Conservation (phyloP, 768 basidiomycete genomes). For the Tephrocybe sp. region DNA sequence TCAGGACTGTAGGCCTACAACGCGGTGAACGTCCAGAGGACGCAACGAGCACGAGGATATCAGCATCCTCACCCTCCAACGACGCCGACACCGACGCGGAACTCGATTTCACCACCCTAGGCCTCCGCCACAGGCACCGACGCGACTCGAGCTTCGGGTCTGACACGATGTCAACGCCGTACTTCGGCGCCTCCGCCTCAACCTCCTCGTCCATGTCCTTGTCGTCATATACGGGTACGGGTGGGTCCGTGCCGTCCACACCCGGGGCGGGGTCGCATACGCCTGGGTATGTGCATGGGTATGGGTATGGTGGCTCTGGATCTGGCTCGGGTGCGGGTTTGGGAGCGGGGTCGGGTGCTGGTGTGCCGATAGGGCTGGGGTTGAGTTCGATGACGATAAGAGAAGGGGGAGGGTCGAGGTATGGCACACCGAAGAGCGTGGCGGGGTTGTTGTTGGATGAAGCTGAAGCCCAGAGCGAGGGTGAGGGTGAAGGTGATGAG, state of each 20-base stretch:
- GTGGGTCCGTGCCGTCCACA: conserved; percentile 33
- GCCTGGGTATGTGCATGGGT: conserved; percentile 12
- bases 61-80: no score
- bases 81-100: neutral
- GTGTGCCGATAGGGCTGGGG: conserved; percentile 30
- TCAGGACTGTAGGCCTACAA: conserved; percentile 71
- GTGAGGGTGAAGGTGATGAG: conserved; percentile 4
- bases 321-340: no score
- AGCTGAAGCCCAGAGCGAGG: conserved; percentile 6
- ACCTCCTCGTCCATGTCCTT: no score
- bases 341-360: no score
- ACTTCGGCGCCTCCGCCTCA: conserved; percentile 25
- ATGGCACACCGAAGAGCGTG: conserved; percentile 23
- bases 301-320: conserved; percentile 20
- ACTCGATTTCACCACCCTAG: conserved; percentile 5
- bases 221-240: conserved; percentile 22
- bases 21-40: conserved; percentile 7
- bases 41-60: no score
- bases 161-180: conserved; percentile 22
- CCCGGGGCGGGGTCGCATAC: conserved; percentile 25
- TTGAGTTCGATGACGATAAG: conserved; percentile 16
- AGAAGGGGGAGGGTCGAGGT: conserved; percentile 12
- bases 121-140: conserved; percentile 17
- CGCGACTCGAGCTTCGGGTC: conserved; percentile 13
- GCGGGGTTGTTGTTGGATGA: conserved; percentile 20